Conservation (phyloP, 768 basidiomycete species). For the Russula griseocarnosa region DNA sequence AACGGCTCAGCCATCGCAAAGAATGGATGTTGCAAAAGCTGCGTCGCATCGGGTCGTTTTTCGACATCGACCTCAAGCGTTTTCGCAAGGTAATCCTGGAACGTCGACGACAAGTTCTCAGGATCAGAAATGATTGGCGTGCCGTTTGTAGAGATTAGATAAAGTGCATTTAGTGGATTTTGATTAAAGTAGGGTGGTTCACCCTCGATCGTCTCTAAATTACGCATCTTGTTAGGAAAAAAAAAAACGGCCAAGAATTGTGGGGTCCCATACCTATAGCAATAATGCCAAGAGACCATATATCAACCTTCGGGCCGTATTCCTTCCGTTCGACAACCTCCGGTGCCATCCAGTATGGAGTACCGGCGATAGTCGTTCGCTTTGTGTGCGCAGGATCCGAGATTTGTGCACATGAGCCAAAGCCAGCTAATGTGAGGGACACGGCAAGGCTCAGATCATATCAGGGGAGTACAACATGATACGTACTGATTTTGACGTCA, state of each 20-base stretch:
- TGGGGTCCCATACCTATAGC: conserved; percentile 69
- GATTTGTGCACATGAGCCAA: conserved; percentile 96
- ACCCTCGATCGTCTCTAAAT: conserved; percentile 99
- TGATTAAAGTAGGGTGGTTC: conserved; percentile 96
- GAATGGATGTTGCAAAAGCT: conserved; percentile 82
- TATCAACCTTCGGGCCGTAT: conserved; percentile 96
- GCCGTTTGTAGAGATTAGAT: conserved; percentile 96
- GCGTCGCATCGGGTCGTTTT: conserved; percentile 81
- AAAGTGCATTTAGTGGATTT: conserved; percentile 92
- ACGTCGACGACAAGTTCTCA: conserved; percentile 64
- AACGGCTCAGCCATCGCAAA: conserved; percentile 86
- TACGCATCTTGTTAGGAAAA: neutral
- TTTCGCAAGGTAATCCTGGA: conserved; percentile 84
- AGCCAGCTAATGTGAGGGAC: conserved; percentile 59
- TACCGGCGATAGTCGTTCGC: conserved; percentile 96
- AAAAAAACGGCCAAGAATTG: conserved; percentile 33
- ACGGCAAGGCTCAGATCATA: neutral
- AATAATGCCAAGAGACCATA: conserved; percentile 75
- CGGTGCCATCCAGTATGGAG: conserved; percentile 99
- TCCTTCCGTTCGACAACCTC: conserved; percentile 97
- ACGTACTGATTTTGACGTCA: conserved; percentile 96
- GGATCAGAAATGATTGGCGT: conserved; percentile 95
- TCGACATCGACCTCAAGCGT: conserved; percentile 93
- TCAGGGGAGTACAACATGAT: neutral
- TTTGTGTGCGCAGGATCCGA: conserved; percentile 79